phyloP scores from a whole-genome alignment of 2,329 filamentous ascomycete genomes.

The Neurospora crassa region DNA sequence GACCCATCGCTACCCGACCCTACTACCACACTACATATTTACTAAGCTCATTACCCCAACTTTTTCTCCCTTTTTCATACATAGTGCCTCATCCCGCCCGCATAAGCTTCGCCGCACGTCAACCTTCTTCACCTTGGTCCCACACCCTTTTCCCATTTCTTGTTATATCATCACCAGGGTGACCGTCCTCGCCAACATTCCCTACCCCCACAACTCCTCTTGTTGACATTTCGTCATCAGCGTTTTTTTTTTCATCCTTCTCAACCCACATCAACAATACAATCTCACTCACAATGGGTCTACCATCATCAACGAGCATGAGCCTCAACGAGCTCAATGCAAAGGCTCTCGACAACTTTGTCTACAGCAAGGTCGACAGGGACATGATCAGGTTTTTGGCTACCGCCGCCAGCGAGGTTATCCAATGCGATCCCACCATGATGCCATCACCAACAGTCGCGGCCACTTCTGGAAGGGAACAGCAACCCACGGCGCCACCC shows the following conservation, averaged over 20 bases:
- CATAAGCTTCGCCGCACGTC: slow-evolving; percentile 22
- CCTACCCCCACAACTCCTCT: background rate
- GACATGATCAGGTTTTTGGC: slow-evolving; percentile 74
- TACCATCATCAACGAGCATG: slow-evolving; percentile 30
- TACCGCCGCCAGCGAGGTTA: slow-evolving; percentile 64
- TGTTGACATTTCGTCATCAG: slow-evolving; percentile 9
- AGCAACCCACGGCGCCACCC: slow-evolving; percentile 40
- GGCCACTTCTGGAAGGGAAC: slow-evolving; percentile 30
- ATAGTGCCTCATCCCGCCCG: slow-evolving; percentile 4
- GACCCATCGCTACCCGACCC: slow-evolving; percentile 14
- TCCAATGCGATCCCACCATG: slow-evolving; percentile 61
- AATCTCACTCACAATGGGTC: slow-evolving; percentile 27
- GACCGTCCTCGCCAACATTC: background rate
- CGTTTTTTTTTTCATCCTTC: slow-evolving; percentile 2
- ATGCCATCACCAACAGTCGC: slow-evolving; percentile 34
- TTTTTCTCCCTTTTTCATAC: slow-evolving; percentile 5
- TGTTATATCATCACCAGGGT: slow-evolving; percentile 6
- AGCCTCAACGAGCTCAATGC: slow-evolving; percentile 53
- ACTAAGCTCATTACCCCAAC: slow-evolving; percentile 8
- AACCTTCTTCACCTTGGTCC: slow-evolving; percentile 13
- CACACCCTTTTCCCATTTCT: slow-evolving; percentile 2
- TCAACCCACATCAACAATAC: slow-evolving; percentile 5
- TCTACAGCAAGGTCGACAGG: slow-evolving; percentile 64
- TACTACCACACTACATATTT: slow-evolving; percentile 3
- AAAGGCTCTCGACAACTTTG: slow-evolving; percentile 68